phyloP scores from a whole-genome alignment of 2,329 filamentous ascomycete species.

The Hymenoscyphus scutula region DNA sequence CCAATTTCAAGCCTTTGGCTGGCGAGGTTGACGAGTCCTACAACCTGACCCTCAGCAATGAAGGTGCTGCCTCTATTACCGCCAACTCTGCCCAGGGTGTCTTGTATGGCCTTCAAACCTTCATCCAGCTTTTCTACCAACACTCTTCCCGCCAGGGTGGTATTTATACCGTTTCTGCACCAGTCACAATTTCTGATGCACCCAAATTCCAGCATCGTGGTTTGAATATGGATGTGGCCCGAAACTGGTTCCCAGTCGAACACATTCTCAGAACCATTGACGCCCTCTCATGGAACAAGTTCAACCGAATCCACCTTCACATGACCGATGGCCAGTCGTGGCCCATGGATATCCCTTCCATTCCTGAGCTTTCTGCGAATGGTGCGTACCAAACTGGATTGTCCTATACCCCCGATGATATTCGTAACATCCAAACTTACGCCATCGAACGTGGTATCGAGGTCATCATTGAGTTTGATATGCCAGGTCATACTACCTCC shows the following conservation, averaged over 20 bases:
- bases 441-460: slow-evolving; percentile 67
- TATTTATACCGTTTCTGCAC: slow-evolving; percentile 68
- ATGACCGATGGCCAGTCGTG: slow-evolving; percentile 82
- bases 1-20: slow-evolving; percentile 58
- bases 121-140: slow-evolving; percentile 76
- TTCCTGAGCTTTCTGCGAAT: slow-evolving; percentile 69
- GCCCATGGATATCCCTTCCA: slow-evolving; percentile 74
- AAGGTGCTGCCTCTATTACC: slow-evolving; percentile 60
- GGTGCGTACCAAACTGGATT: slow-evolving; percentile 69
- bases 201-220: slow-evolving; percentile 77
- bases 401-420: slow-evolving; percentile 64
- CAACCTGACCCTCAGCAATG: slow-evolving; percentile 55
- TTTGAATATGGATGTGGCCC: slow-evolving; percentile 73
- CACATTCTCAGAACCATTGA: slow-evolving; percentile 76
- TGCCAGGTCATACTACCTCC: slow-evolving; percentile 74
- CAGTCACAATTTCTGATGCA: slow-evolving; percentile 67
- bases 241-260: slow-evolving; percentile 53
- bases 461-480: slow-evolving; percentile 74
- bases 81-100: slow-evolving; percentile 68
- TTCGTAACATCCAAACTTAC: slow-evolving; percentile 67
- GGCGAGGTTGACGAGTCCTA: slow-evolving; percentile 76
- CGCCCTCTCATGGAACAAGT: slow-evolving; percentile 73
- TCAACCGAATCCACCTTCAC: slow-evolving; percentile 80
- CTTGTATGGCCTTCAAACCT: slow-evolving; percentile 70
- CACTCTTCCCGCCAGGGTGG: slow-evolving; percentile 55